These are phyloP conservation scores for Clonostachys byssicola DNA, from an alignment of 2,329 filamentous ascomycete genomes.

Conservation along the genomic window DNA sequence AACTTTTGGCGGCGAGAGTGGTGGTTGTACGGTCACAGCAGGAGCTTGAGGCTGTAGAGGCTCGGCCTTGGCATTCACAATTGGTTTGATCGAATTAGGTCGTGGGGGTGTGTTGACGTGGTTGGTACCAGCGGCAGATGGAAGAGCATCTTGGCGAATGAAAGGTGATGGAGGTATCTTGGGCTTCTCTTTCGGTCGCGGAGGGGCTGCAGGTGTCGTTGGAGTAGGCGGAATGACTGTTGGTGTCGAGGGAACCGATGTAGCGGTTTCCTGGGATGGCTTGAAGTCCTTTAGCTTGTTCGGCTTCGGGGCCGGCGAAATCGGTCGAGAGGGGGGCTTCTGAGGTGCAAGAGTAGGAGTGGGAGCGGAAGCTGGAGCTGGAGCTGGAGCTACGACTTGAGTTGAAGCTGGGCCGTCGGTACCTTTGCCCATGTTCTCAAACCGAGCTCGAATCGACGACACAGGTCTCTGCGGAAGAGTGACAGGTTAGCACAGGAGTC, in stretches of 20 bases:
- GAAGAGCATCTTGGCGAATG: not conserved
- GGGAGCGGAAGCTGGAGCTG: conserved; percentile 10
- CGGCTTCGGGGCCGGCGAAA: conserved; percentile 36
- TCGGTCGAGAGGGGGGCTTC: conserved; percentile 20
- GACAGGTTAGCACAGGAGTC: not conserved
- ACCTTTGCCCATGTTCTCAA: conserved; percentile 62
- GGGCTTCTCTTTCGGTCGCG: conserved; percentile 18
- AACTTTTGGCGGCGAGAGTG: conserved; percentile 61
- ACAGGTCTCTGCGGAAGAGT: conserved; percentile 61
- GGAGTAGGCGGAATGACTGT: conserved; percentile 16
- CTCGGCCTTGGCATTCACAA: conserved; percentile 13
- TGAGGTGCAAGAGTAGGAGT: conserved; percentile 11
- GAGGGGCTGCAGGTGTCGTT: conserved; percentile 21
- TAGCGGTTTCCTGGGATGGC: conserved; percentile 25
- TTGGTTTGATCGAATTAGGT: conserved; percentile 14
- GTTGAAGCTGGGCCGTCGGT: conserved; percentile 1
- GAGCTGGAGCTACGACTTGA: not conserved
- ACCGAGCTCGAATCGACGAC: conserved; percentile 75
- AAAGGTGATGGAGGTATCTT: conserved; percentile 13
- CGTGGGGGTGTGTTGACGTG: conserved; percentile 11
- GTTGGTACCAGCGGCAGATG: not conserved
- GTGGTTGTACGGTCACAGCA: conserved; percentile 65
- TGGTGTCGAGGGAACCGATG: conserved; percentile 16
- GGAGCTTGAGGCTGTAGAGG: conserved; percentile 42
- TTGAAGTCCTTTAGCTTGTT: conserved; percentile 34